Evolutionary conservation across 2,329 filamentous ascomycete genomes (phyloP), one percentile per base, ranked within the genome.

Genomic region (Aspergillus tamarii): DNA sequence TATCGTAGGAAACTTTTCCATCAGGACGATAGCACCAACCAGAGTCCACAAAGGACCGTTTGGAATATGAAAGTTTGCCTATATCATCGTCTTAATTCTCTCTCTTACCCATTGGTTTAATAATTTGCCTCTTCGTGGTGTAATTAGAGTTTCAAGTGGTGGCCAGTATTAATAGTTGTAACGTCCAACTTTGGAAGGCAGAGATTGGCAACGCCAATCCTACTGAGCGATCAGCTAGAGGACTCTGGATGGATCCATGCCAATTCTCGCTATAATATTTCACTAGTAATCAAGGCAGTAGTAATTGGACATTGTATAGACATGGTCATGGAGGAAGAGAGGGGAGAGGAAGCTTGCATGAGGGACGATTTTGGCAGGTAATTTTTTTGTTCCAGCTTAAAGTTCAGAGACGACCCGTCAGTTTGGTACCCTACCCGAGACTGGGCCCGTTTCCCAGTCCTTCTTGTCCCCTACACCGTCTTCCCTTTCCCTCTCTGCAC

Each of bases 381-480:
- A 45, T 39, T 60, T 64, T 58, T 34, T 61, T 54, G 58, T 48
- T 61, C 14, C 57, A 59, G 60, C 23, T 57, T 53, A 62, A 62
- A 55, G 52, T 67, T 65, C 61, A 60, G 60, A 54, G 48, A 61
- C 59, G 67, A 66, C 70, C 70, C 70, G 70, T 64, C 62, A 66
- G 64, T 67, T 62, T 70, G 71, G 72, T 63, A 69, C 69, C 62
- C 60, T 60, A 62, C 63, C 67, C 67, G 67, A 65, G 64, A 68
- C 64, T 53, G 53, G 55, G 60, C 64, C 59, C 43, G 59, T 63
- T 53, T 48, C 59, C 57, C 43, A 46, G 30, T 50, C 50, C 62
- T 52, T 21, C 57, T 60, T 57, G 39, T 41, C 48, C 39, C 32
- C 46, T 32, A 50, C 43, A 23, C 21, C 39, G 45, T 59, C 60